Conservation (phyloP, 768 basidiomycete species). For the Lactarius indigo region DNA sequence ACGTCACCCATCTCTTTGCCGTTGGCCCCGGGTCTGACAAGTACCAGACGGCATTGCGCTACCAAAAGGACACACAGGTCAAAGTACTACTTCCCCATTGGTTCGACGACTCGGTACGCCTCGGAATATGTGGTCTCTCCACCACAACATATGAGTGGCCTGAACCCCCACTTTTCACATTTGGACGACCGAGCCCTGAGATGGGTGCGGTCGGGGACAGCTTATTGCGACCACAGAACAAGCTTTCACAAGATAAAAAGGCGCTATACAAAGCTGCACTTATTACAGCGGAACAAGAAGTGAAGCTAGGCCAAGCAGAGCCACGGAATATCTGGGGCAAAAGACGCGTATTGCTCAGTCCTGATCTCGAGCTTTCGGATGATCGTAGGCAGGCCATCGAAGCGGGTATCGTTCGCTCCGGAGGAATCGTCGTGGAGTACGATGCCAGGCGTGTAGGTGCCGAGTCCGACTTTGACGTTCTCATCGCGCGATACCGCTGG, state of each 20-base stretch:
- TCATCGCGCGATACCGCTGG: constrained; percentile 65
- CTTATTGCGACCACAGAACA: constrained; percentile 32
- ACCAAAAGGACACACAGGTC: constrained; percentile 54
- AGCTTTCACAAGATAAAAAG: constrained; percentile 33
- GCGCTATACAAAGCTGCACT: constrained; percentile 37
- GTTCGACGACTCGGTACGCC: constrained; percentile 77
- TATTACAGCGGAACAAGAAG: constrained; percentile 26
- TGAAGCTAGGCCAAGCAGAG: constrained; percentile 21
- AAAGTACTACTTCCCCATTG: constrained; percentile 83
- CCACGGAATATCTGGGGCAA: constrained; percentile 52
- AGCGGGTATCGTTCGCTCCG: constrained; percentile 55
- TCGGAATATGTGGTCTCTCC: constrained; percentile 45
- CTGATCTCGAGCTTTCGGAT: constrained; percentile 50
- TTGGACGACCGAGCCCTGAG: constrained; percentile 27
- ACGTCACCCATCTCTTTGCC: constrained; percentile 85
- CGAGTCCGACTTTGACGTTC: constrained; percentile 59
- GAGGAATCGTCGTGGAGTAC: constrained; percentile 46
- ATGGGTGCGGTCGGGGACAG: constrained; percentile 28
- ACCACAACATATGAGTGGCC: constrained; percentile 70
- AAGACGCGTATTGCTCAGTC: constrained; percentile 57
- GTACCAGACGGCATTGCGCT: constrained; percentile 52
- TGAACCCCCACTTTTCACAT: constrained; percentile 51
- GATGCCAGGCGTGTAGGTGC: constrained; percentile 38
- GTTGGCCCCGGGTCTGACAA: constrained; percentile 43
- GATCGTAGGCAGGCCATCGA: constrained; percentile 54